These are phyloP conservation scores for Helotiales sp. DNA, from an alignment of 2,329 filamentous ascomycete species.

Conservation along the genomic window DNA sequence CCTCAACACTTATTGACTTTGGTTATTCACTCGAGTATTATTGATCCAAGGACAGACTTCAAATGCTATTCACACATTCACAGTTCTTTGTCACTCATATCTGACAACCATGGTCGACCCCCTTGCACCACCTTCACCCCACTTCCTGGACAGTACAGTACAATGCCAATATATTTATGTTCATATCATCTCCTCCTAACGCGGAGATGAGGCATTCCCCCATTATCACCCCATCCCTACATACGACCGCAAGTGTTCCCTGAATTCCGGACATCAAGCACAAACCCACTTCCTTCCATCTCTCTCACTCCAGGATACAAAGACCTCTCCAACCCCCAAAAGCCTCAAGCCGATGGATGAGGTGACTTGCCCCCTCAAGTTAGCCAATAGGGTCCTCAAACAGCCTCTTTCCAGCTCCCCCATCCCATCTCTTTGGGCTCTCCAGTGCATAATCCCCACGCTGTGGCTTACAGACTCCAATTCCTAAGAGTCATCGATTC, in stretches of 20 bases:
- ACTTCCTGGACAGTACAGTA: background rate
- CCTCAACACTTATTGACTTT: background rate
- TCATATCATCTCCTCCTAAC: background rate
- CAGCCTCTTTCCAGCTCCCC: conserved; percentile 11
- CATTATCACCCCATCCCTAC: background rate
- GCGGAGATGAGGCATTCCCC: background rate
- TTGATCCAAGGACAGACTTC: background rate
- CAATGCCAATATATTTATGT: background rate
- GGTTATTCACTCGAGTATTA: background rate
- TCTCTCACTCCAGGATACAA: background rate
- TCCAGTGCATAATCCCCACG: conserved; percentile 17
- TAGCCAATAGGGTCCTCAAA: conserved; percentile 10
- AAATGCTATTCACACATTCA: background rate
- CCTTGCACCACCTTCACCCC: background rate
- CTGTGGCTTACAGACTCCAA: conserved; percentile 22
- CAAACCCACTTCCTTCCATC: background rate
- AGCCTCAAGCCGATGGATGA: conserved; percentile 24
- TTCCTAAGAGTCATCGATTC: conserved; percentile 28
- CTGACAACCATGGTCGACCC: background rate
- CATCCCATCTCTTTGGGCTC: conserved; percentile 20
- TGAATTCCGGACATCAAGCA: background rate
- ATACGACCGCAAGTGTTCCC: background rate
- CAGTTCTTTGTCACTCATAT: background rate
- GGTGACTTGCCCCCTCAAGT: conserved; percentile 9
- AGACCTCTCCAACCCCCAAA: conserved; percentile 10